These are phyloP conservation scores for Trichoderma sp. DNA, from an alignment of 2,329 filamentous ascomycete genomes.

Conservation along the genomic window DNA sequence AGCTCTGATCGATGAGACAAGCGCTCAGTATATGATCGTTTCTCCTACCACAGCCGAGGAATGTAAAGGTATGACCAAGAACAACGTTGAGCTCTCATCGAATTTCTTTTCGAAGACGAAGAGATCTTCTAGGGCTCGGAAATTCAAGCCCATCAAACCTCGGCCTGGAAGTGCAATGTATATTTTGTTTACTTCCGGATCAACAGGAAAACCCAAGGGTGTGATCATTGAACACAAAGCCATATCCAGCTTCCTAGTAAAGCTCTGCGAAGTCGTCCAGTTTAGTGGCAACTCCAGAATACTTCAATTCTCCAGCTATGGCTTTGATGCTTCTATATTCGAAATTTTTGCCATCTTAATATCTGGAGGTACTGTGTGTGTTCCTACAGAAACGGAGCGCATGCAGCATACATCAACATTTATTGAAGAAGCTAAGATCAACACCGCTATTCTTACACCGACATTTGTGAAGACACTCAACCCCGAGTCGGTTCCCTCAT, in stretches of 20 bases:
- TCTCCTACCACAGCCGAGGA: neutral
- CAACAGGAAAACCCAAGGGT: slow-evolving; percentile 6
- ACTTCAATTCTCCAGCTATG: slow-evolving; percentile 20
- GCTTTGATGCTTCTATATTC: slow-evolving; percentile 14
- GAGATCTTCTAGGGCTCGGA: neutral
- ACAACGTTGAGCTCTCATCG: neutral
- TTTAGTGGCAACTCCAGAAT: neutral
- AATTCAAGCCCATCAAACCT: neutral
- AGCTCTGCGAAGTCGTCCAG: neutral
- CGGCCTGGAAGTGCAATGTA: neutral
- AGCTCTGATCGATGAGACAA: slow-evolving; percentile 14
- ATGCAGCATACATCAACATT: neutral
- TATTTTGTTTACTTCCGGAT: slow-evolving; percentile 5
- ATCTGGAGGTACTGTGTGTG: slow-evolving; percentile 7
- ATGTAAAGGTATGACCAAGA: neutral
- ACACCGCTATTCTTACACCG: slow-evolving; percentile 18
- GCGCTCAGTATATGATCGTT: slow-evolving; percentile 18
- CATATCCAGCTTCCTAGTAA: neutral
- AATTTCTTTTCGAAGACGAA: neutral
- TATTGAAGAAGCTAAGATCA: neutral
- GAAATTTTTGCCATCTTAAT: slow-evolving; percentile 11
- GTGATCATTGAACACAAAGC: slow-evolving; percentile 2
- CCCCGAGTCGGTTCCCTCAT: neutral
- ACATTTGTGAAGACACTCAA: slow-evolving; percentile 4
- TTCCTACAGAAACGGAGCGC: neutral